phyloP scores from a whole-genome alignment of 2,329 filamentous ascomycete genomes.

The Pseudogymnoascus sp. region DNA sequence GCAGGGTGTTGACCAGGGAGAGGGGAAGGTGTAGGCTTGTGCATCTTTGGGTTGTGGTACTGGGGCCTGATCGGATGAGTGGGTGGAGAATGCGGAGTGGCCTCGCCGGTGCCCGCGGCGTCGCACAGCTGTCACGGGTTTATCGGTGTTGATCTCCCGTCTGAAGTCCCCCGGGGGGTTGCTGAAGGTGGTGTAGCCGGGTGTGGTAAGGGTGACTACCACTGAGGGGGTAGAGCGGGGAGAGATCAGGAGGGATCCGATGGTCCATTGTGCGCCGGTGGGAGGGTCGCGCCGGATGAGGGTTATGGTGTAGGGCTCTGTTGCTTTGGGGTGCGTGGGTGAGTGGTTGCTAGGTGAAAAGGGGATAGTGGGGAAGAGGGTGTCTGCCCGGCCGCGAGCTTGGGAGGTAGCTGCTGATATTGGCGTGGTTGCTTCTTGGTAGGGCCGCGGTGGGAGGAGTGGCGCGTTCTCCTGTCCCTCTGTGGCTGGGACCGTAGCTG shows the following conservation, averaged over 20 bases:
- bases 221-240: constrained; percentile 17
- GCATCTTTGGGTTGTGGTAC: not conserved
- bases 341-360: not conserved
- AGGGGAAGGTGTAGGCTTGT: constrained; percentile 66
- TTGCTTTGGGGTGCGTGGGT: not conserved
- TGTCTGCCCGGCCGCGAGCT: not conserved
- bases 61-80: constrained; percentile 11
- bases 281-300: constrained; percentile 66
- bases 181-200: constrained; percentile 25
- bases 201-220: constrained; percentile 24
- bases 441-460: not conserved
- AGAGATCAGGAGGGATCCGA: constrained; percentile 35
- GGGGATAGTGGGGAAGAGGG: not conserved
- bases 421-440: not conserved
- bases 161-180: not conserved
- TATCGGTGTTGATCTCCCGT: not conserved
- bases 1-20: constrained; percentile 81
- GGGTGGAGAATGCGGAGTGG: not conserved
- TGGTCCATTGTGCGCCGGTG: constrained; percentile 65
- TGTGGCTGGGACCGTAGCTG: not conserved
- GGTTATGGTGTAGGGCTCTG: constrained; percentile 28
- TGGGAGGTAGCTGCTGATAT: not conserved
- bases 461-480: not conserved
- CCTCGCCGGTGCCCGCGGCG: not conserved
- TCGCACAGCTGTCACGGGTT: not conserved